A percentile compares a stretch with the other conserved stretches of the same genome.
These are phyloP conservation scores for Alternaria gansuensis DNA, from an alignment of 2,329 filamentous ascomycete genomes.

Conservation along the genomic window DNA sequence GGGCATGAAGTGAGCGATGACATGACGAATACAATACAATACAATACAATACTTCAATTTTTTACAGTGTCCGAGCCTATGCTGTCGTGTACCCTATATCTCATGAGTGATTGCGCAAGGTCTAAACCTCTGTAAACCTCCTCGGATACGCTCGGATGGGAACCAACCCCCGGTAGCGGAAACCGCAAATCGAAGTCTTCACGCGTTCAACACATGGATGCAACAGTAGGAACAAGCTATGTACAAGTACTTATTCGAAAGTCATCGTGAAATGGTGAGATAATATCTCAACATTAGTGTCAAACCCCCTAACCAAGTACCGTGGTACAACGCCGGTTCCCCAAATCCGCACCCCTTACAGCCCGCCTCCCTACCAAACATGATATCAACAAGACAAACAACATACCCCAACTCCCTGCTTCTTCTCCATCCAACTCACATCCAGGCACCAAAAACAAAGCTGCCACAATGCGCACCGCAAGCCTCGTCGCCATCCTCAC, in stretches of 20 bases:
- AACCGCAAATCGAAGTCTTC: not conserved
- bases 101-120: not conserved
- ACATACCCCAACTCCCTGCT: not conserved
- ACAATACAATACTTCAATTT: not conserved
- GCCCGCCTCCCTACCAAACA: not conserved
- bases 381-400: not conserved
- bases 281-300: not conserved
- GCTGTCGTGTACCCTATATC: not conserved
- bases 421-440: not conserved
- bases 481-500: slow-evolving; percentile 7
- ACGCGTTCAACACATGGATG: not conserved
- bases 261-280: not conserved
- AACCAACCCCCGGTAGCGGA: not conserved
- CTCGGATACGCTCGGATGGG: not conserved
- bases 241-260: too few species aligned
- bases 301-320: slow-evolving; percentile 2
- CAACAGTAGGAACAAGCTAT: not conserved
- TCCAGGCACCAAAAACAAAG: not conserved
- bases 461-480: not conserved
- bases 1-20: not conserved
- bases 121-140: not conserved
- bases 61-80: not conserved
- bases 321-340: not conserved
- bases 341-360: not conserved
- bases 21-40: not conserved